Conservation (phyloP, 2,329 filamentous ascomycete species). For the Aspergillus pseudotamarii region DNA sequence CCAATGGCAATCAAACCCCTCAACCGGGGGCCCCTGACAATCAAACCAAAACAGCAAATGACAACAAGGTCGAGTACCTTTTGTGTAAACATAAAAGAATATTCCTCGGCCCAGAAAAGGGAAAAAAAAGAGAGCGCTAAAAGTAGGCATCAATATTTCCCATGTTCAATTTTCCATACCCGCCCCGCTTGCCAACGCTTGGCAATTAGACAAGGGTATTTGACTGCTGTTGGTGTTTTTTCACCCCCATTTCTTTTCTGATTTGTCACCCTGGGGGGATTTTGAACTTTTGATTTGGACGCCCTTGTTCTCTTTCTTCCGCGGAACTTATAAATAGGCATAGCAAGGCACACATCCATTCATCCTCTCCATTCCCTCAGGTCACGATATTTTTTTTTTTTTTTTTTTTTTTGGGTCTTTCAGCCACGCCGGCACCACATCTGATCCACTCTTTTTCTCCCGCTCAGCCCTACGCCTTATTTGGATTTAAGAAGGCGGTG, state of each 20-base stretch:
- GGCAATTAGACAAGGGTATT: neutral
- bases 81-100: too few relatives aligned
- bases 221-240: neutral
- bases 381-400: neutral
- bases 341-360: neutral
- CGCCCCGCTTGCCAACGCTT: conserved; percentile 1
- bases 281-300: neutral
- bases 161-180: neutral
- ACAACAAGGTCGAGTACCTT: neutral
- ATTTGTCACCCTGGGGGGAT: neutral
- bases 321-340: neutral
- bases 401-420: neutral
- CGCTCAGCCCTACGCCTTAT: conserved; percentile 4
- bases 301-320: neutral
- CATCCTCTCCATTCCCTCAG: neutral
- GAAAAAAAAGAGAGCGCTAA: neutral
- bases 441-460: neutral
- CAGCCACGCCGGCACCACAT: neutral
- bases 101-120: too few relatives aligned
- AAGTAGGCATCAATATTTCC: conserved; percentile 3
- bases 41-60: too few relatives aligned
- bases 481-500: neutral
- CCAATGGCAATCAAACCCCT: neutral
- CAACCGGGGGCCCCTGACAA: neutral
- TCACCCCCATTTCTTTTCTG: neutral